Percentiles rank a stretch among this genome's conserved stretches.
Evolutionary conservation across 352 stramenopile species (phyloP).

Genomic region (Pythium phragmitis): DNA sequence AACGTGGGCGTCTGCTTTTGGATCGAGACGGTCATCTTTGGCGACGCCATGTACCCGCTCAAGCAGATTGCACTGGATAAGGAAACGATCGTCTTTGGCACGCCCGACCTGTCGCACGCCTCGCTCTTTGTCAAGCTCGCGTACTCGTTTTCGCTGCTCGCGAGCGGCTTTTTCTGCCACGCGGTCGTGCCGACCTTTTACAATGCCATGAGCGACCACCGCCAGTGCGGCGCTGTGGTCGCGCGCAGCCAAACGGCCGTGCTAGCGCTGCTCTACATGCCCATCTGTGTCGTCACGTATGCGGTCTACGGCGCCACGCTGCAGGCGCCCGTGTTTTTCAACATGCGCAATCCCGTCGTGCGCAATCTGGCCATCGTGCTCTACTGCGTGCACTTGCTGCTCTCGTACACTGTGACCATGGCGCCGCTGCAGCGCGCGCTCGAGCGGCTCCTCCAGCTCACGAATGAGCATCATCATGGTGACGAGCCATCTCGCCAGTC

Average conservation of each 20-base stretch:
- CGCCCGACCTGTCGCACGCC: constrained; percentile 53
- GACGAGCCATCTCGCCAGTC: constrained; percentile 2
- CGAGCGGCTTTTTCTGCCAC: constrained; percentile 69
- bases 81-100: constrained; percentile 64
- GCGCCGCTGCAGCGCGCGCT: constrained; percentile 68
- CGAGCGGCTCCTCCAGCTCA: constrained; percentile 48
- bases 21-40: constrained; percentile 81
- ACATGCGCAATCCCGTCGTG: constrained; percentile 76
- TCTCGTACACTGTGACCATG: constrained; percentile 70
- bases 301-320: constrained; percentile 75
- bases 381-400: constrained; percentile 71
- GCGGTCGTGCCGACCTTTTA: constrained; percentile 76
- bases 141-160: constrained; percentile 70
- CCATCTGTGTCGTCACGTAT: constrained; percentile 75
- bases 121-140: constrained; percentile 59
- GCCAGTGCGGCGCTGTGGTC: constrained; percentile 51
- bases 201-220: constrained; percentile 65
- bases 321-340: constrained; percentile 79
- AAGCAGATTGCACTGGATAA: constrained; percentile 69
- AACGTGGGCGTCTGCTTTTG: constrained; percentile 81
- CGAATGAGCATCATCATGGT: constrained; percentile 12
- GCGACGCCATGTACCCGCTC: constrained; percentile 80
- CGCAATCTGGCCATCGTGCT: constrained; percentile 71
- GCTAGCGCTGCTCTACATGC: constrained; percentile 60
- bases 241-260: constrained; percentile 48